Evolutionary conservation across 1,139 yeast genomes (phyloP).

Genomic region (Arxiozyma slooffiae): DNA sequence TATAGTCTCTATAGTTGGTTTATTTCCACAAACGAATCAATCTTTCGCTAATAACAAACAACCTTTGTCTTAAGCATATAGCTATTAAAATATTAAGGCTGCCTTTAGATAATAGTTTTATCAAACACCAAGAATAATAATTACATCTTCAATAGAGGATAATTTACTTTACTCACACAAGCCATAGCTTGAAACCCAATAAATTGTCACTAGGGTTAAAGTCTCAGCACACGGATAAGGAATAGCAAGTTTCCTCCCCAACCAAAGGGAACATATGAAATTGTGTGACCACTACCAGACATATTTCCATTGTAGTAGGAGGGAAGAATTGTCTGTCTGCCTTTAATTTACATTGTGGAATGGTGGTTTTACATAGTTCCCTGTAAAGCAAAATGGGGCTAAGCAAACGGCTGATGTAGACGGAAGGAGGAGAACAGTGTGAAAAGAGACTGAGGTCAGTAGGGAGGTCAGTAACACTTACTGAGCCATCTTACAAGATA

Average conservation of each 20-base stretch:
- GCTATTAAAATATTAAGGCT: background rate
- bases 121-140: background rate
- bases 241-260: background rate
- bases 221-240: background rate
- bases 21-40: background rate
- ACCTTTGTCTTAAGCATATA: too few species aligned
- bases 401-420: background rate
- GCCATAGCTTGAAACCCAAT: background rate
- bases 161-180: background rate
- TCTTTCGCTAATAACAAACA: too few species aligned
- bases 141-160: background rate
- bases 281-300: background rate
- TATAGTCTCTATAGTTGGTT: constrained; percentile 12
- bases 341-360: background rate
- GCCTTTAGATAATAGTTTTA: background rate
- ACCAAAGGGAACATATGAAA: background rate
- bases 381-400: background rate
- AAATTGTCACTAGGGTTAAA: background rate
- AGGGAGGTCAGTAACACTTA: background rate
- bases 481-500: background rate
- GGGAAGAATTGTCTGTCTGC: background rate
- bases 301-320: background rate
- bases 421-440: background rate
- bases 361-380: background rate
- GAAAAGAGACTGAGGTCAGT: background rate